These are phyloP conservation scores for Solanum ossicruentum DNA, from an alignment of 257 asterid species.

Conservation along the genomic window DNA sequence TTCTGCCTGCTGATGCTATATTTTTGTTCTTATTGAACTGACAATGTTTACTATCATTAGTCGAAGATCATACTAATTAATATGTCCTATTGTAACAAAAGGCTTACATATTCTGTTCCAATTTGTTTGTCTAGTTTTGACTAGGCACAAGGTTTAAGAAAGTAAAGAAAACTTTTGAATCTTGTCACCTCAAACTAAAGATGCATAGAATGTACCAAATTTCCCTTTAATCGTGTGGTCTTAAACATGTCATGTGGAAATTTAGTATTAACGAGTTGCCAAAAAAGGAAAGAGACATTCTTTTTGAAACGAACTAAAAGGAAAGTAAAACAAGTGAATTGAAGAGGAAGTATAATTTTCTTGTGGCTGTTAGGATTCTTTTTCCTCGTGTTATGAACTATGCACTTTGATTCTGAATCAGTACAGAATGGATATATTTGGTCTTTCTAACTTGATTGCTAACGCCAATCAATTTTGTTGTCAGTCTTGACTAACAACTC, in stretches of 20 bases:
- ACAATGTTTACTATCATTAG: neutral
- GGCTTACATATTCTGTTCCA: neutral
- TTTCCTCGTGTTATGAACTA: neutral
- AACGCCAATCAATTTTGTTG: neutral
- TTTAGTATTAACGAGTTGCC: neutral
- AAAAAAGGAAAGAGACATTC: neutral
- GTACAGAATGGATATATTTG: neutral
- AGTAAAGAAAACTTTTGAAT: neutral
- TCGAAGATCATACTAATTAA: neutral
- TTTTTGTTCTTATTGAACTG: neutral
- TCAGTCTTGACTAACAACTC: neutral
- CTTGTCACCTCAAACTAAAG: neutral
- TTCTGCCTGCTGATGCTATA: neutral
- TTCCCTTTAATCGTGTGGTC: neutral
- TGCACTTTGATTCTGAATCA: neutral
- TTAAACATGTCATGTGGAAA: neutral
- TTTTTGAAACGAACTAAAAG: neutral
- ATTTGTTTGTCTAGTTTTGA: neutral
- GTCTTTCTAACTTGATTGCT: neutral
- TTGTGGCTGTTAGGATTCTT: neutral
- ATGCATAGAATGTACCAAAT: neutral
- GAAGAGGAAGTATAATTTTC: neutral
- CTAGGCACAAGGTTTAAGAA: neutral
- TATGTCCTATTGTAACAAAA: neutral
- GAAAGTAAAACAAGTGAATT: neutral